These are phyloP conservation scores for Pseudonectria buxi DNA, from an alignment of 2,329 filamentous ascomycete species.

Conservation along the genomic window DNA sequence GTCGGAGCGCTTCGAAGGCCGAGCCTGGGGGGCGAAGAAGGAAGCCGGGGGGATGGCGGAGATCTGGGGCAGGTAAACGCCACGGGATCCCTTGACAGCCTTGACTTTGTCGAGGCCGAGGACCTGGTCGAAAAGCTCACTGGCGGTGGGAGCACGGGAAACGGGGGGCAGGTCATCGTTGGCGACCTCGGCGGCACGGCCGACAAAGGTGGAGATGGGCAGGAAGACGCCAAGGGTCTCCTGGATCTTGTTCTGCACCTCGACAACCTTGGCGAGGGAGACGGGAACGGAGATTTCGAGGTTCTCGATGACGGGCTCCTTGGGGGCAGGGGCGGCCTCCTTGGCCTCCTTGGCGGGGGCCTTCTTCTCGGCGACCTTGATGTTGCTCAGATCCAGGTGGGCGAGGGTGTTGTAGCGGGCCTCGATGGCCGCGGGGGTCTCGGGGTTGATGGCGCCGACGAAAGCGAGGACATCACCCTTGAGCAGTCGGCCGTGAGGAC, in stretches of 20 bases:
- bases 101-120: slow-evolving; percentile 57
- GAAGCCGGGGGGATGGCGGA: slow-evolving; percentile 44
- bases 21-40: slow-evolving; percentile 27
- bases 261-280: slow-evolving; percentile 70
- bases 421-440: slow-evolving; percentile 65
- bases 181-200: slow-evolving; percentile 75
- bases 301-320: slow-evolving; percentile 38
- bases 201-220: slow-evolving; percentile 80
- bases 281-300: slow-evolving; percentile 65
- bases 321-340: slow-evolving; percentile 32
- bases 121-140: slow-evolving; percentile 85
- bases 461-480: slow-evolving; percentile 95
- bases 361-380: slow-evolving; percentile 65
- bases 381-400: slow-evolving; percentile 91
- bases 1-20: slow-evolving; percentile 44
- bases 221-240: slow-evolving; percentile 71
- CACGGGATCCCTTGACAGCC: slow-evolving; percentile 45
- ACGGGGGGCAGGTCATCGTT: slow-evolving; percentile 78
- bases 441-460: slow-evolving; percentile 67
- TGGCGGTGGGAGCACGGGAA: slow-evolving; percentile 54
- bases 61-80: slow-evolving; percentile 69
- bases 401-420: slow-evolving; percentile 65
- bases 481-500: slow-evolving; percentile 78
- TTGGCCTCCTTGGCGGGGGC: slow-evolving; percentile 29
- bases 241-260: slow-evolving; percentile 75